phyloP scores from a whole-genome alignment of 2,329 filamentous ascomycete species.

The Thyridium curvatum region DNA sequence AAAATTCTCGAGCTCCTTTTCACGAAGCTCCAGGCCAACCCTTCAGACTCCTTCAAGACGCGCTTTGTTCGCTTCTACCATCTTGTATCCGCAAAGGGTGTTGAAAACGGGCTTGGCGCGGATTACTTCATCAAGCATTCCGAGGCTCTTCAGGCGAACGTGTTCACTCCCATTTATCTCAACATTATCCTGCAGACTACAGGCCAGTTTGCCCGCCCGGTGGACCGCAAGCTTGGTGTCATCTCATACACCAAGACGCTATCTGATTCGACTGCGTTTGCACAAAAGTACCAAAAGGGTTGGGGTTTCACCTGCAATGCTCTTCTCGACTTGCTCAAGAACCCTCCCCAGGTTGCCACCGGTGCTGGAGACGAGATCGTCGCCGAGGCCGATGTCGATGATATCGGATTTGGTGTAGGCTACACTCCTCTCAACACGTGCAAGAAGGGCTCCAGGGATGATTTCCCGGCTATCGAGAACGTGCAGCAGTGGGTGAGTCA shows the following conservation, averaged over 20 bases:
- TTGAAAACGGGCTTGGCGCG: slow-evolving; percentile 77
- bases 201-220: slow-evolving; percentile 76
- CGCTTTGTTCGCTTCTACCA: slow-evolving; percentile 95
- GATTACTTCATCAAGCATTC: slow-evolving; percentile 86
- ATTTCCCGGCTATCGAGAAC: slow-evolving; percentile 78
- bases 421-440: slow-evolving; percentile 93
- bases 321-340: slow-evolving; percentile 83
- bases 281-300: slow-evolving; percentile 74
- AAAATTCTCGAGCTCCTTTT: slow-evolving; percentile 79
- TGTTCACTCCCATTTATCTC: slow-evolving; percentile 83
- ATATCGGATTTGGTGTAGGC: slow-evolving; percentile 88
- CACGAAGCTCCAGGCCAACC: slow-evolving; percentile 61
- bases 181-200: slow-evolving; percentile 83
- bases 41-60: slow-evolving; percentile 73
- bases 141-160: slow-evolving; percentile 71
- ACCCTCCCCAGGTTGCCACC: slow-evolving; percentile 65
- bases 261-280: slow-evolving; percentile 79
- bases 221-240: slow-evolving; percentile 90
- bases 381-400: slow-evolving; percentile 85
- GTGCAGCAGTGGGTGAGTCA: slow-evolving; percentile 79
- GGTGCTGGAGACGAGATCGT: slow-evolving; percentile 69
- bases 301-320: slow-evolving; percentile 88
- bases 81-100: slow-evolving; percentile 67
- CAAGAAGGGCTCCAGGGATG: slow-evolving; percentile 66
- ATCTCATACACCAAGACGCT: slow-evolving; percentile 90